Evolutionary conservation across 352 stramenopile species (phyloP).

Genomic region (Phytopythium montanum): DNA sequence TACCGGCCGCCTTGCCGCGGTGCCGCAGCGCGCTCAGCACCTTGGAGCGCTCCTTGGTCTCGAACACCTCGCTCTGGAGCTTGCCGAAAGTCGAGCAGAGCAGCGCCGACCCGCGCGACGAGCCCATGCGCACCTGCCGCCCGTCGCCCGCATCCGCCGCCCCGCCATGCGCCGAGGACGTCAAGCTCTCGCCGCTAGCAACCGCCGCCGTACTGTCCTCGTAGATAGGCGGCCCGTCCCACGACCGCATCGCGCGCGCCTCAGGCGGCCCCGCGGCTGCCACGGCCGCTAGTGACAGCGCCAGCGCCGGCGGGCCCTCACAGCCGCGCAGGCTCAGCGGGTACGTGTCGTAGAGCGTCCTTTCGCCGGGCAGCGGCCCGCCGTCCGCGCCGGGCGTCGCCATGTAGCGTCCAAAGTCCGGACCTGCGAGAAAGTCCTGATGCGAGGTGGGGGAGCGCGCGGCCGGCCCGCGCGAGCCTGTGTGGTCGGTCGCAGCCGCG

Average conservation of each 20-base stretch:
- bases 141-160: slow-evolving; percentile 10
- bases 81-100: slow-evolving; percentile 61
- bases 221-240: background rate
- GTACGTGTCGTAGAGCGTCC: slow-evolving; percentile 70
- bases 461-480: no score
- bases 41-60: slow-evolving; percentile 74
- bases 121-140: background rate
- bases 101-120: slow-evolving; percentile 12
- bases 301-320: slow-evolving; percentile 9
- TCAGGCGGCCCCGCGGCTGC: background rate
- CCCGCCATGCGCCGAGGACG: slow-evolving; percentile 9
- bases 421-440: no score
- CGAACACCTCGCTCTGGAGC: slow-evolving; percentile 72
- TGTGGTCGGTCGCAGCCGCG: no score
- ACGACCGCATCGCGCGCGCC: slow-evolving; percentile 1
- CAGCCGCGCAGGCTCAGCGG: slow-evolving; percentile 43
- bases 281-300: slow-evolving; percentile 2
- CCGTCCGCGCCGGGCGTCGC: slow-evolving; percentile 3
- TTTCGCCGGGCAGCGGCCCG: background rate
- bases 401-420: no score
- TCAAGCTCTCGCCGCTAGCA: slow-evolving; percentile 1
- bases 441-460: no score
- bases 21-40: slow-evolving; percentile 75
- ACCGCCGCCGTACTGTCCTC: background rate
- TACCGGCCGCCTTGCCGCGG: slow-evolving; percentile 34